phyloP scores from a whole-genome alignment of 2,329 filamentous ascomycete genomes.

The Alternaria sp. region DNA sequence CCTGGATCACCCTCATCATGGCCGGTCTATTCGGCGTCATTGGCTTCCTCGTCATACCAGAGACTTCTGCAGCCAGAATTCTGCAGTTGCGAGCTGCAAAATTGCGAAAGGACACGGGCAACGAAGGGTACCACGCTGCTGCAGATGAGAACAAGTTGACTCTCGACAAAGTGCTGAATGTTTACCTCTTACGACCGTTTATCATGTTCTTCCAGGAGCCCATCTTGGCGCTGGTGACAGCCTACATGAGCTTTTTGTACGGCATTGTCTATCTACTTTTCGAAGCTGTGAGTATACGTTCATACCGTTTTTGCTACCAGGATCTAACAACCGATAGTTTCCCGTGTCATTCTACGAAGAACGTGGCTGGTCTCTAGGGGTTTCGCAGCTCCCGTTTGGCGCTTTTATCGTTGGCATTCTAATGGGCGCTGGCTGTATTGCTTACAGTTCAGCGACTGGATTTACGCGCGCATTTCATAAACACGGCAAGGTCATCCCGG shows the following conservation, averaged over 20 bases:
- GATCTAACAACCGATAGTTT: constrained; percentile 46
- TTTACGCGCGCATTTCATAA: constrained; percentile 40
- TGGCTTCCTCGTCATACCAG: constrained; percentile 33
- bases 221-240: constrained; percentile 57
- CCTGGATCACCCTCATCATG: constrained; percentile 48
- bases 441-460: constrained; percentile 42
- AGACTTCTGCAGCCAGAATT: constrained; percentile 41
- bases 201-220: constrained; percentile 62
- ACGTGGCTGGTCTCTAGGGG: constrained; percentile 68
- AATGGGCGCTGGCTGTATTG: constrained; percentile 51
- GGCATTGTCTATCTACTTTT: constrained; percentile 65
- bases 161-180: constrained; percentile 65
- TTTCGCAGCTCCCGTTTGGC: constrained; percentile 68
- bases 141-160: constrained; percentile 66
- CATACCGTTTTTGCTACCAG: not conserved
- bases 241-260: constrained; percentile 74
- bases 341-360: constrained; percentile 70
- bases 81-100: constrained; percentile 39
- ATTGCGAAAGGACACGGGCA: constrained; percentile 43
- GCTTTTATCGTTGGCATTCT: constrained; percentile 68
- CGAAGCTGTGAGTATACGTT: constrained; percentile 34
- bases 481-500: constrained; percentile 60
- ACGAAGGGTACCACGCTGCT: constrained; percentile 49
- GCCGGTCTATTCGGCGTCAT: constrained; percentile 35
- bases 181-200: constrained; percentile 72